These are phyloP conservation scores for Aspergillus udagawae DNA, from an alignment of 2,329 filamentous ascomycete species.

Conservation along the genomic window DNA sequence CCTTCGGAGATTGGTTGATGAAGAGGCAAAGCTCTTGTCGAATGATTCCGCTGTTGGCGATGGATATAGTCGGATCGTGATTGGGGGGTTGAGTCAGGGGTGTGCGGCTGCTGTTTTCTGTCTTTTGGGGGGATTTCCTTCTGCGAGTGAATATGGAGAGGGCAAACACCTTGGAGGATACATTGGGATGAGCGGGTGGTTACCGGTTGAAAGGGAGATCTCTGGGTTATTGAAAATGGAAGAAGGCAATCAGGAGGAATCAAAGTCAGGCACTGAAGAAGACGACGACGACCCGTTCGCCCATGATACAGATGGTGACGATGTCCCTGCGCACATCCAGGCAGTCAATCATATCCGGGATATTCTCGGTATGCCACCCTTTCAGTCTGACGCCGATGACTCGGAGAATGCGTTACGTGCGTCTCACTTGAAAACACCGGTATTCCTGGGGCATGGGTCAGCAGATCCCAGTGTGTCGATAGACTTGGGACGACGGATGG, in stretches of 20 bases:
- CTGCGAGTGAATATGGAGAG: background rate
- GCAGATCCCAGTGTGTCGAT: conserved; percentile 39
- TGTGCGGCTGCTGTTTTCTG: conserved; percentile 46
- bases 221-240: conserved; percentile 15
- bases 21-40: conserved; percentile 27
- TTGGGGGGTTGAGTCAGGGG: conserved; percentile 54
- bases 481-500: conserved; percentile 11
- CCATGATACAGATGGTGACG: conserved; percentile 6
- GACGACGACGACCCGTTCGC: conserved; percentile 21
- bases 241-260: conserved; percentile 4
- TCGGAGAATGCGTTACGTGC: background rate
- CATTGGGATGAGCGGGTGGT: conserved; percentile 47
- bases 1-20: conserved; percentile 31
- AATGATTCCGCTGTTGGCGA: conserved; percentile 11
- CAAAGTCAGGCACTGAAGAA: conserved; percentile 8
- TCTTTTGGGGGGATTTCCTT: conserved; percentile 37
- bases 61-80: conserved; percentile 39
- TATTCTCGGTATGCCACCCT: conserved; percentile 23
- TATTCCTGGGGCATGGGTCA: conserved; percentile 5
- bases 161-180: conserved; percentile 36
- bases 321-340: conserved; percentile 16
- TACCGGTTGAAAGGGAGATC: conserved; percentile 35
- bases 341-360: conserved; percentile 30
- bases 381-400: background rate
- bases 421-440: conserved; percentile 6